phyloP scores from a whole-genome alignment of 2,329 filamentous ascomycete genomes.

The Arthrobotrys entomopaga region DNA sequence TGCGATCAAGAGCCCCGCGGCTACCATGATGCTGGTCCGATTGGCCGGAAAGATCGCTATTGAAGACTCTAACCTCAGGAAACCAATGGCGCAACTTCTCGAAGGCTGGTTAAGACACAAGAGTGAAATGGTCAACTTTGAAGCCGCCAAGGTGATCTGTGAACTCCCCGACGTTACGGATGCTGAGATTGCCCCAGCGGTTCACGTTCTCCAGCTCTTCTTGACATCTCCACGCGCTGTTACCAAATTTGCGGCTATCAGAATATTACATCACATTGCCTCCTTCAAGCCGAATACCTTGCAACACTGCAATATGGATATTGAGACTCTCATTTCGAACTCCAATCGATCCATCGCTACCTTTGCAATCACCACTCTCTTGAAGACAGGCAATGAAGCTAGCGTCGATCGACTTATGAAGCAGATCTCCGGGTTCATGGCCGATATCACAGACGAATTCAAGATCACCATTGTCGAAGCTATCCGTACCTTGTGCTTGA shows the following conservation, averaged over 20 bases:
- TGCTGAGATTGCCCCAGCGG: conserved; percentile 87
- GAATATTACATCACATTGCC: conserved; percentile 95
- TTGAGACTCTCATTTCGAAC: conserved; percentile 95
- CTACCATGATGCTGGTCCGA: conserved; percentile 89
- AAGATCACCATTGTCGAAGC: conserved; percentile 99
- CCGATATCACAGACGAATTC: conserved; percentile 98
- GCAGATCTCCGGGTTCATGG: conserved; percentile 98
- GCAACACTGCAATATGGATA: conserved; percentile 93
- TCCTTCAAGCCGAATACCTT: conserved; percentile 95
- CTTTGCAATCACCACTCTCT: conserved; percentile 95
- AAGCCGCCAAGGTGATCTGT: conserved; percentile 97
- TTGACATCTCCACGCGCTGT: conserved; percentile 93
- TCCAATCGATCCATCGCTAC: conserved; percentile 97
- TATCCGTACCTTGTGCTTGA: conserved; percentile 93
- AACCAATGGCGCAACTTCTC: conserved; percentile 95
- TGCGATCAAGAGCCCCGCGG: conserved; percentile 92
- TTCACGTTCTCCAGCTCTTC: conserved; percentile 96
- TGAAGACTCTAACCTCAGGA: conserved; percentile 86
- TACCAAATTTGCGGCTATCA: conserved; percentile 96
- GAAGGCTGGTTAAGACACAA: conserved; percentile 98
- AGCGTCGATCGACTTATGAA: conserved; percentile 98
- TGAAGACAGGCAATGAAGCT: conserved; percentile 97
- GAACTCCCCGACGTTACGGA: conserved; percentile 93
- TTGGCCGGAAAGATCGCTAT: conserved; percentile 92
- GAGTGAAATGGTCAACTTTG: conserved; percentile 99